Base-by-base conservation (phyloP, 2,329 filamentous ascomycete species). In the Hypoxylon sp. region DNA sequence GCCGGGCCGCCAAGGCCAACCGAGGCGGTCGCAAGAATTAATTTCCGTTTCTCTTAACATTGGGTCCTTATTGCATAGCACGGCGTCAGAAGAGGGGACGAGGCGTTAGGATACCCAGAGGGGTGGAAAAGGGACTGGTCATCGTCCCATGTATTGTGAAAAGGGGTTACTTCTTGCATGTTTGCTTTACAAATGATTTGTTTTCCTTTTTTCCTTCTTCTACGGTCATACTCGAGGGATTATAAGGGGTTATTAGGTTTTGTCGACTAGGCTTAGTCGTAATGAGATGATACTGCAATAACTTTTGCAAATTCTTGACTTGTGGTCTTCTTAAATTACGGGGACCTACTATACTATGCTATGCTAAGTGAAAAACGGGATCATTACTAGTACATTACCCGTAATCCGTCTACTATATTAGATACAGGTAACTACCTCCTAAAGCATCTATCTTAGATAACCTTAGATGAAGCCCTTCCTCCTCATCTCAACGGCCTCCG, bases 391-490 rank as follows among this genome's bases (percentile, higher is more conserved):
- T 22, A 22, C 39, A 5, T 44, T 22, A n/a, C n/a, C 22, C 17
- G 17, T 44, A 11, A 11, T 22, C 22, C 6, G 22, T 22, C 8
- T 17, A 42, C 9, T 42, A n/a, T 42, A n/a, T 42, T n/a, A 22
- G 19, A 22, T 22, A 22, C 19, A 42, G n/a, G 39, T 22, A 19
- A 44, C 39, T 10, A 19, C 3, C 39, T 10, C 3, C 39, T 10
- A 22, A 22, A 8, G 10, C 11, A 42, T 3, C 8, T 8, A n/a
- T 29, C 4, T 63, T 54, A 76, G 48, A 76, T 63, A 54, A 74
- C 29, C 4, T 63, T 54, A 76, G 48, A 76, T 63, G 56, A 74
- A 76, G 10, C 70, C 70, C 59, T 33, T 64, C 24, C 50, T 52
- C 54, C 47, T 68, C 73, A 74, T 74, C 57, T 72, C 59, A 29